These are phyloP conservation scores for Rhododendron mucronatum DNA, from an alignment of 148 eudicot genomes.

Conservation along the genomic window DNA sequence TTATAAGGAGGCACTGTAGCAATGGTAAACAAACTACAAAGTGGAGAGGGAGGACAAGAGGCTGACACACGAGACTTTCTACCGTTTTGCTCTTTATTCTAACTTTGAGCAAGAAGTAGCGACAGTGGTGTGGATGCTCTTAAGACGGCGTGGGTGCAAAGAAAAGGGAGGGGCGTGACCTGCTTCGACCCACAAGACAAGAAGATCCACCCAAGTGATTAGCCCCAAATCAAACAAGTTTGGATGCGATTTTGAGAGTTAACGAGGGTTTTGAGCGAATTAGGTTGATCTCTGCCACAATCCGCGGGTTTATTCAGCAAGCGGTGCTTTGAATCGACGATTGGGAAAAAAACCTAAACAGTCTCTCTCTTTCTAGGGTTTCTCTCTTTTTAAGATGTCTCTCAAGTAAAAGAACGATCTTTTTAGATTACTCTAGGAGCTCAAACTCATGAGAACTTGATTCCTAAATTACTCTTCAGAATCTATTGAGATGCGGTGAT, in stretches of 20 bases:
- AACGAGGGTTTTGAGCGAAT: neutral
- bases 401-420: neutral
- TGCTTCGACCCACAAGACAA: too few relatives aligned
- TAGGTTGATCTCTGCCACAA: neutral
- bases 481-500: neutral
- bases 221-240: neutral
- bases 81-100: too few relatives aligned
- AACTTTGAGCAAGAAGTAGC: too few relatives aligned
- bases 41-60: too few relatives aligned
- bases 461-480: neutral
- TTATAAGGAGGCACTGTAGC: too few relatives aligned
- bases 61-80: too few relatives aligned
- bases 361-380: neutral
- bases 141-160: too few relatives aligned
- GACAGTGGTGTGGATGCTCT: too few relatives aligned
- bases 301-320: neutral
- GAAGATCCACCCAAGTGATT: neutral
- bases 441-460: neutral
- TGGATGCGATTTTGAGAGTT: neutral
- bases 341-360: neutral
- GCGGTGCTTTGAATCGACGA: neutral
- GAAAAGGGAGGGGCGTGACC: neutral
- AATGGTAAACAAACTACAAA: too few relatives aligned
- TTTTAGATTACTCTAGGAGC: neutral
- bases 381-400: neutral